These are phyloP conservation scores for Antitrichia curtipendula DNA, from an alignment of 225 moss, liverwort and hornwort species.

Conservation along the genomic window DNA sequence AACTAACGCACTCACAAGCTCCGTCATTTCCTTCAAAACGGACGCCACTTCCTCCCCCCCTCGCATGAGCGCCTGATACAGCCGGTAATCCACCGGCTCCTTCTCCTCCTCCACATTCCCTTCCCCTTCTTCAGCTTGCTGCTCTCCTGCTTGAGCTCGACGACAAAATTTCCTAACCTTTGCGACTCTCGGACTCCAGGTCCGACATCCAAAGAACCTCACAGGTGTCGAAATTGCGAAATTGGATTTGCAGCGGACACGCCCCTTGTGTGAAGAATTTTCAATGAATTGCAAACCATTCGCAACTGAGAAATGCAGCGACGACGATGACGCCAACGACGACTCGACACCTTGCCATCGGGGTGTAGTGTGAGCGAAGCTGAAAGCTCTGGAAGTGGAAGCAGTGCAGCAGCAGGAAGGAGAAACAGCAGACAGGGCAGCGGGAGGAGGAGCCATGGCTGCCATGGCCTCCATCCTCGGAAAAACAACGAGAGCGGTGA, in stretches of 20 bases:
- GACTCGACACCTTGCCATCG: neutral
- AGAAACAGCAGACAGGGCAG: neutral
- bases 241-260: conserved; percentile 12
- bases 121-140: neutral
- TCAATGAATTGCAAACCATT: neutral
- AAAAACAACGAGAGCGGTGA: neutral
- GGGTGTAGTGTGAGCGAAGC: neutral
- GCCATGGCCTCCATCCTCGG: conserved; percentile 9
- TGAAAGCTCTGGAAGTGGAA: neutral
- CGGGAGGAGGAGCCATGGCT: conserved; percentile 15
- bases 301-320: neutral
- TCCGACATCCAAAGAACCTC: neutral
- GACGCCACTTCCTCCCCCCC: conserved; percentile 75
- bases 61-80: conserved; percentile 77
- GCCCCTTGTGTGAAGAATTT: neutral
- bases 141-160: neutral
- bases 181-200: neutral
- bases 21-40: conserved; percentile 72
- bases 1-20: conserved; percentile 48
- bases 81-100: conserved; percentile 51
- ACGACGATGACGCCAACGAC: neutral
- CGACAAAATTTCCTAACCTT: neutral
- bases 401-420: neutral
- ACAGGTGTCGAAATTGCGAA: conserved; percentile 4
- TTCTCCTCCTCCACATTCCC: conserved; percentile 36